phyloP scores from a whole-genome alignment of 352 stramenopile genomes.

The Phytophthora melonis region DNA sequence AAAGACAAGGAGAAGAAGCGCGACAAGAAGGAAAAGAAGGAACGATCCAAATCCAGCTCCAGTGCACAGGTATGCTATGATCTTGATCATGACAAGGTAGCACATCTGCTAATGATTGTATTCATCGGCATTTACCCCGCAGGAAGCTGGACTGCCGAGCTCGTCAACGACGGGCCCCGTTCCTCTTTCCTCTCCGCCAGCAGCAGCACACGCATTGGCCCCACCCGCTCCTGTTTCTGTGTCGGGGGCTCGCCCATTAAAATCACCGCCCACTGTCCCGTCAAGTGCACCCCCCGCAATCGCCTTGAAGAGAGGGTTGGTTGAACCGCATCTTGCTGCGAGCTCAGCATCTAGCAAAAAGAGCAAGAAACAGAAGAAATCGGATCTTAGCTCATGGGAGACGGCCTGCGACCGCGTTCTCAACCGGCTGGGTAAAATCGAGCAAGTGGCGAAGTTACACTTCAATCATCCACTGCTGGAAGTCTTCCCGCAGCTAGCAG shows the following conservation, averaged over 20 bases:
- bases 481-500: slow-evolving; percentile 76
- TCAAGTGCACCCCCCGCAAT: slow-evolving; percentile 22
- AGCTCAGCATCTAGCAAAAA: slow-evolving; percentile 54
- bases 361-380: slow-evolving; percentile 83
- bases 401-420: slow-evolving; percentile 70
- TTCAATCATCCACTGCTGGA: slow-evolving; percentile 82
- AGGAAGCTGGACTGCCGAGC: slow-evolving; percentile 28
- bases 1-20: slow-evolving; percentile 69
- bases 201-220: not conserved
- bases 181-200: not conserved
- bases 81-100: no score
- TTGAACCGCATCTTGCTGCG: slow-evolving; percentile 33
- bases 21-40: slow-evolving; percentile 62
- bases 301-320: slow-evolving; percentile 49
- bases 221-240: slow-evolving; percentile 11
- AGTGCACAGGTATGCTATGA: slow-evolving; percentile 34
- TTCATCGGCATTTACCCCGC: not conserved
- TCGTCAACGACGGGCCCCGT: not conserved
- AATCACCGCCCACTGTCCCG: slow-evolving; percentile 10
- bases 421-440: slow-evolving; percentile 79
- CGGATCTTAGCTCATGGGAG: slow-evolving; percentile 80
- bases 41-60: slow-evolving; percentile 45
- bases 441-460: slow-evolving; percentile 83
- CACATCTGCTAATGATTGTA: slow-evolving; percentile 1
- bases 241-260: not conserved